phyloP scores from a whole-genome alignment of 345 rosid genomes.

The Pistacia vera region DNA sequence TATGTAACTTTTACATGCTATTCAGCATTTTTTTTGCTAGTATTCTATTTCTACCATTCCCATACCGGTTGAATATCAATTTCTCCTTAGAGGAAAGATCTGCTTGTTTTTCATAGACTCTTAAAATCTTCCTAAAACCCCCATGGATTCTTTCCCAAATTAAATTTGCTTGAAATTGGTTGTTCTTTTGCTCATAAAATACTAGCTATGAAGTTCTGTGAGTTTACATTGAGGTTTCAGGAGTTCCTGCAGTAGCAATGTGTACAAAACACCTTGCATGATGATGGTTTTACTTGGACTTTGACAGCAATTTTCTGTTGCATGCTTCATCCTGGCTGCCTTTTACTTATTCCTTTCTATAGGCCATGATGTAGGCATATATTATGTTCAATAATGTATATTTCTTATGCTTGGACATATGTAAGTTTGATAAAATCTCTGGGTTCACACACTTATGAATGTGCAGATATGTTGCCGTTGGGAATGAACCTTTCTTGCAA shows the following conservation, averaged over 20 bases:
- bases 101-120: no score
- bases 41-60: neutral
- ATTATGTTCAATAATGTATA: neutral
- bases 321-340: neutral
- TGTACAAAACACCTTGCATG: neutral
- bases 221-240: neutral
- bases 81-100: no score
- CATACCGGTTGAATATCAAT: no score
- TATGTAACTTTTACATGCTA: neutral
- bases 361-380: neutral
- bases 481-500: conserved; percentile 87
- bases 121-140: no score
- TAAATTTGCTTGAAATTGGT: neutral
- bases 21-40: neutral
- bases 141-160: no score
- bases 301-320: neutral
- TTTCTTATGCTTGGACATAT: neutral
- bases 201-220: neutral
- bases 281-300: neutral
- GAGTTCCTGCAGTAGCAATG: neutral
- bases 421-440: neutral
- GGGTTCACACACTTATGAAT: conserved; percentile 25
- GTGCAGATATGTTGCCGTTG: conserved; percentile 92
- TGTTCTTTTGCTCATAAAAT: neutral
- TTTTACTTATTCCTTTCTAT: neutral